Evolutionary conservation across 2,329 filamentous ascomycete species (phyloP).

Genomic region (Gliomastix tumulicola): DNA sequence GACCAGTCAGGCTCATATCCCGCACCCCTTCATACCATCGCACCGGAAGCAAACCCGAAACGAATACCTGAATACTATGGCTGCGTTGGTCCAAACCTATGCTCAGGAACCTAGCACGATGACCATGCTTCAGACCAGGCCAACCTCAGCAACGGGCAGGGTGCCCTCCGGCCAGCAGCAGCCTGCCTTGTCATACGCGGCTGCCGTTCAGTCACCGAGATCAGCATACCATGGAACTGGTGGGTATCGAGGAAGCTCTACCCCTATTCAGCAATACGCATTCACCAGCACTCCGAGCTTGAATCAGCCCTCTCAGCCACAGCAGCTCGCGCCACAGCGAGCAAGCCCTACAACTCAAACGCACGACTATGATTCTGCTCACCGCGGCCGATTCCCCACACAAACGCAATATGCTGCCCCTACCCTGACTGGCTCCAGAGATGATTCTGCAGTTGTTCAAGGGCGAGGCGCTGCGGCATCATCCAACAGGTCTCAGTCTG

Average conservation of each 20-base stretch:
- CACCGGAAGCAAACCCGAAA: no score
- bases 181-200: conserved; percentile 41
- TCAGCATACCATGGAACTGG: conserved; percentile 21
- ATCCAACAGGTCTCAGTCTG: conserved; percentile 28
- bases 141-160: conserved; percentile 42
- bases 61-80: no score
- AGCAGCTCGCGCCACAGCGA: conserved; percentile 21
- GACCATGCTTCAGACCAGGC: conserved; percentile 70
- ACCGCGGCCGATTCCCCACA: conserved; percentile 9
- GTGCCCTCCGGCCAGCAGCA: conserved; percentile 45
- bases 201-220: conserved; percentile 21
- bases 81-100: conserved; percentile 76
- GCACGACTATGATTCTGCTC: conserved; percentile 8
- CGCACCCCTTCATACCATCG: no score
- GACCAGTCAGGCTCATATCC: no score
- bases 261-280: conserved; percentile 68
- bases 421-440: conserved; percentile 38
- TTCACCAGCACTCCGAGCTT: conserved; percentile 66
- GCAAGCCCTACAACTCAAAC: conserved; percentile 13
- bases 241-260: conserved; percentile 47
- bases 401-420: conserved; percentile 15
- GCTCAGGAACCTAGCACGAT: conserved; percentile 68
- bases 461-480: background rate
- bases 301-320: conserved; percentile 45
- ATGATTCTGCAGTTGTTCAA: conserved; percentile 41